Evolutionary conservation across 73 alveolate species (phyloP).

Genomic region (Paramecium primaurelia): DNA sequence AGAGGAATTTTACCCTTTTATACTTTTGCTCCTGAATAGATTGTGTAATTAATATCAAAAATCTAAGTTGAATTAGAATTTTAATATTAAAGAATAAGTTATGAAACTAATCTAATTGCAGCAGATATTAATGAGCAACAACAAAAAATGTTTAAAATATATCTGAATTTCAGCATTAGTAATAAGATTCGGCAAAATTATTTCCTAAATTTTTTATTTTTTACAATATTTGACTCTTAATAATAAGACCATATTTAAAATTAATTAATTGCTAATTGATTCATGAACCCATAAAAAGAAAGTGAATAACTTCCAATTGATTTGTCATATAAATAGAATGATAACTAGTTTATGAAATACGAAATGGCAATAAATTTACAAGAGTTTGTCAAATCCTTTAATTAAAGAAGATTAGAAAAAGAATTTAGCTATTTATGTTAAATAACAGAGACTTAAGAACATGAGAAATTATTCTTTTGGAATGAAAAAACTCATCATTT

Average conservation of each 20-base stretch:
- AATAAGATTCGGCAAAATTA: no score
- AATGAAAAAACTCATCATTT: constrained; percentile 35
- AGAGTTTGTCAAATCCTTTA: not conserved
- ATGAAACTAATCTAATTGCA: no score
- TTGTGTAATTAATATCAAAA: no score
- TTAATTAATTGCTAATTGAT: not conserved
- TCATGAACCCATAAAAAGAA: not conserved
- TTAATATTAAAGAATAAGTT: no score
- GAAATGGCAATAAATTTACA: not conserved
- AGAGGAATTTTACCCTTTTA: no score
- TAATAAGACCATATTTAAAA: not conserved
- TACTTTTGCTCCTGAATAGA: no score
- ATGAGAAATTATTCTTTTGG: constrained; percentile 44
- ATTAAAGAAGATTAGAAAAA: constrained; percentile 54
- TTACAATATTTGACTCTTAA: no score
- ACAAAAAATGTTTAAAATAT: no score
- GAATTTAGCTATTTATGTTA: constrained; percentile 66
- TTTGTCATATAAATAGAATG: not conserved
- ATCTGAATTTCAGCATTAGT: no score
- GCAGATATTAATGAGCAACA: no score
- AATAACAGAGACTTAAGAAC: constrained; percentile 70
- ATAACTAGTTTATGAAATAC: not conserved
- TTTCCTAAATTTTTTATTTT: no score
- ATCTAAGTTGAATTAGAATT: no score
- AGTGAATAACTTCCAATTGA: not conserved